phyloP scores from a whole-genome alignment of 2,329 filamentous ascomycete genomes.

The Fusarium liriodendri region DNA sequence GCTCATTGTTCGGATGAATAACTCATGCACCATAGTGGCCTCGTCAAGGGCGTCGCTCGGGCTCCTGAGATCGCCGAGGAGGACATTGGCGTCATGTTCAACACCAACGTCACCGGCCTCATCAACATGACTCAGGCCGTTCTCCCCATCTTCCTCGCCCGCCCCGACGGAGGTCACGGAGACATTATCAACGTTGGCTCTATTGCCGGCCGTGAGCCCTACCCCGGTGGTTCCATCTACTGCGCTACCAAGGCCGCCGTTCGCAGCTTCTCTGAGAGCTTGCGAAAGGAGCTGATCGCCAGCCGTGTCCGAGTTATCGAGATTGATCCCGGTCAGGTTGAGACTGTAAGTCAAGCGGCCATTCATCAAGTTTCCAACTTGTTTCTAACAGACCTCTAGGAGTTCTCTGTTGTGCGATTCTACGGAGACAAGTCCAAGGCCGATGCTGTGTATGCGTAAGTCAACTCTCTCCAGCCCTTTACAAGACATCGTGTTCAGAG shows the following conservation, averaged over 20 bases:
- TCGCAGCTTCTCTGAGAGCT: conserved; percentile 82
- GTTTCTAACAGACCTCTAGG: conserved; percentile 52
- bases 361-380: background rate
- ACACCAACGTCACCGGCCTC: conserved; percentile 92
- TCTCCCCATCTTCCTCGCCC: conserved; percentile 82
- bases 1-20: background rate
- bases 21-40: conserved; percentile 67
- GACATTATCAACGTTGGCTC: conserved; percentile 97
- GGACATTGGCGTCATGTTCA: conserved; percentile 89
- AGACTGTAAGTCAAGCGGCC: conserved; percentile 70
- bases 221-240: conserved; percentile 89
- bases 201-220: conserved; percentile 87
- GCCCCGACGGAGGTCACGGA: conserved; percentile 79
- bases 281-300: conserved; percentile 85
- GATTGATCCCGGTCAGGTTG: conserved; percentile 91
- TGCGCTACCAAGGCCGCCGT: conserved; percentile 94
- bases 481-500: background rate
- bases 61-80: conserved; percentile 84
- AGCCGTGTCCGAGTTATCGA: conserved; percentile 86
- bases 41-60: conserved; percentile 88
- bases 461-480: conserved; percentile 84
- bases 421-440: conserved; percentile 89
- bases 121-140: conserved; percentile 97
- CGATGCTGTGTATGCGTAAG: conserved; percentile 86
- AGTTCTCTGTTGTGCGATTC: conserved; percentile 90